Evolutionary conservation across 1,139 yeast genomes (phyloP).

Genomic region (Taphrina sp.): DNA sequence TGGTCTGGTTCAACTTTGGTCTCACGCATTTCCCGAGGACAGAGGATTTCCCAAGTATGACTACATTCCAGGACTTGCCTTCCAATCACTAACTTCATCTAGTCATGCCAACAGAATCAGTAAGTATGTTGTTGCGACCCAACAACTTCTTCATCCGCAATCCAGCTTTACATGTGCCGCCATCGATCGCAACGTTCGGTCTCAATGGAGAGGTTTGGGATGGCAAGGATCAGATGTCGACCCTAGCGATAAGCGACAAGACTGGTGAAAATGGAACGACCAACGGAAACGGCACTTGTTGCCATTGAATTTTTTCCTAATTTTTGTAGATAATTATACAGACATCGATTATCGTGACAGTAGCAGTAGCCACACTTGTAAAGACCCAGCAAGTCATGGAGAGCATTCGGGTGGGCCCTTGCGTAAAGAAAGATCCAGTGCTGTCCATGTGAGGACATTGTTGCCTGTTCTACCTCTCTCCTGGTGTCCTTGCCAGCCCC

Average conservation of each 20-base stretch:
- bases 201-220: conserved; percentile 17
- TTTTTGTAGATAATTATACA: too few species aligned
- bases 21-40: conserved; percentile 85
- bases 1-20: conserved; percentile 78
- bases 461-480: too few species aligned
- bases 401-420: too few species aligned
- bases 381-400: too few species aligned
- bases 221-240: conserved; percentile 1
- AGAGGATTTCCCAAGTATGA: conserved; percentile 74
- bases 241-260: background rate
- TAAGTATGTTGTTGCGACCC: conserved; percentile 70
- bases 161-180: conserved; percentile 72
- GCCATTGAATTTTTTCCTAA: too few species aligned
- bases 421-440: too few species aligned
- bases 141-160: conserved; percentile 73
- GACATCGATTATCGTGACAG: too few species aligned
- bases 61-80: too few species aligned
- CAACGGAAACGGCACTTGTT: background rate
- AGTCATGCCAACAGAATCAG: conserved; percentile 81
- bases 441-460: too few species aligned
- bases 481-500: too few species aligned
- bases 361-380: too few species aligned
- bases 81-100: too few species aligned
- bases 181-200: conserved; percentile 41
- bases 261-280: background rate